Evolutionary conservation across 2,329 filamentous ascomycete genomes (phyloP).

Genomic region (Fusarium chlamydosporum): DNA sequence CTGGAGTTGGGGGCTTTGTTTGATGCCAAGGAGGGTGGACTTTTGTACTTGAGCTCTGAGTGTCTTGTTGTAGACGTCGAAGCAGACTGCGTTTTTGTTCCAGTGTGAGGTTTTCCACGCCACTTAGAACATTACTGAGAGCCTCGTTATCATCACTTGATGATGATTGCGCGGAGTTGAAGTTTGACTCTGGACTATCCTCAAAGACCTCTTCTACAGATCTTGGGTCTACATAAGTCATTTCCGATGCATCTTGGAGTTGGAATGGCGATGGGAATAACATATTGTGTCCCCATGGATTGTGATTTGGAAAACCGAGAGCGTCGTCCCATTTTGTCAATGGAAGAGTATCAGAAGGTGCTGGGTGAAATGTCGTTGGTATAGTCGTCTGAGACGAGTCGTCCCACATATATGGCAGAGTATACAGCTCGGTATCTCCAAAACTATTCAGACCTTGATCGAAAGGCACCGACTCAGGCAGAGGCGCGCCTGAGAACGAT

Average conservation of each 20-base stretch:
- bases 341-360: constrained; percentile 1
- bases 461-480: neutral
- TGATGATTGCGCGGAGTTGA: neutral
- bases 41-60: neutral
- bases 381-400: neutral
- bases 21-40: neutral
- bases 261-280: neutral
- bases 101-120: constrained; percentile 35
- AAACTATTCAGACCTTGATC: neutral
- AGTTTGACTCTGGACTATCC: constrained; percentile 9
- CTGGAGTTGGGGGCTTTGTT: constrained; percentile 22
- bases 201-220: constrained; percentile 26
- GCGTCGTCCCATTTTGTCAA: neutral
- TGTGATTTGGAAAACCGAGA: neutral
- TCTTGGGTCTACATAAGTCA: neutral
- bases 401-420: neutral
- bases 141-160: constrained; percentile 8
- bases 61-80: constrained; percentile 42
- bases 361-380: neutral
- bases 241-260: neutral
- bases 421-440: neutral
- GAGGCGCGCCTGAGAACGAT: neutral
- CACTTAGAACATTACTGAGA: constrained; percentile 34
- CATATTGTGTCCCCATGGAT: constrained; percentile 11
- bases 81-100: constrained; percentile 45